A percentile compares a stretch with the other conserved stretches of the same genome.
These are phyloP conservation scores for Umbelopsis vinacea DNA, from an alignment of 192 early-diverging fungal species.

Conservation along the genomic window DNA sequence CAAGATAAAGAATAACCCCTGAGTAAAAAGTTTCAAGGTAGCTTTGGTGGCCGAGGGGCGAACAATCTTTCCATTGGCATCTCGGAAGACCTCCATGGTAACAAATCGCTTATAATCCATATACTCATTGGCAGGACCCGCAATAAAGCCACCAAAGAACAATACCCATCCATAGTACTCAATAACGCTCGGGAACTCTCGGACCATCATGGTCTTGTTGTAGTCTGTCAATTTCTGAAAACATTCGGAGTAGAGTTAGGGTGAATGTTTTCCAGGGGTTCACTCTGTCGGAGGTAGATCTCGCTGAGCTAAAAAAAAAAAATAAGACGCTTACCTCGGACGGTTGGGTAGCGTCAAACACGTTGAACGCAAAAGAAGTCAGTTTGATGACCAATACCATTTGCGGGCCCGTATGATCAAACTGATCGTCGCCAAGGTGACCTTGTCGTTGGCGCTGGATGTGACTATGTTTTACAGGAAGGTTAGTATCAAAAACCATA, in stretches of 20 bases:
- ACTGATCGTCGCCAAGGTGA: constrained; percentile 48
- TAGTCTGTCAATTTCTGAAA: constrained; percentile 63
- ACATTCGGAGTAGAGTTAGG: background rate
- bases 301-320: background rate
- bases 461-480: constrained; percentile 41
- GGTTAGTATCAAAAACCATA: constrained; percentile 1
- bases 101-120: constrained; percentile 61
- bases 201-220: constrained; percentile 67
- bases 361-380: constrained; percentile 84
- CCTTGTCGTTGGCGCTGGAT: constrained; percentile 50
- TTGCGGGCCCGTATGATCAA: constrained; percentile 90
- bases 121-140: constrained; percentile 85
- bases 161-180: constrained; percentile 88
- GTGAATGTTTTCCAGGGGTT: background rate
- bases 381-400: constrained; percentile 96
- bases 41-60: constrained; percentile 23
- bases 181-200: constrained; percentile 64
- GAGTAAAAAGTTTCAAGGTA: constrained; percentile 36
- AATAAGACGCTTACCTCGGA: background rate
- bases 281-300: background rate
- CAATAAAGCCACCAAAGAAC: constrained; percentile 86
- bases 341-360: constrained; percentile 62
- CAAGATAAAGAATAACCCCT: constrained; percentile 39
- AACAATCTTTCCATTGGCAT: constrained; percentile 11
- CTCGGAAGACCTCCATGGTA: constrained; percentile 11